Evolutionary conservation across 257 asterid species (phyloP), one percentile per base, ranked within the genome.

Genomic region (Avicennia marina): DNA sequence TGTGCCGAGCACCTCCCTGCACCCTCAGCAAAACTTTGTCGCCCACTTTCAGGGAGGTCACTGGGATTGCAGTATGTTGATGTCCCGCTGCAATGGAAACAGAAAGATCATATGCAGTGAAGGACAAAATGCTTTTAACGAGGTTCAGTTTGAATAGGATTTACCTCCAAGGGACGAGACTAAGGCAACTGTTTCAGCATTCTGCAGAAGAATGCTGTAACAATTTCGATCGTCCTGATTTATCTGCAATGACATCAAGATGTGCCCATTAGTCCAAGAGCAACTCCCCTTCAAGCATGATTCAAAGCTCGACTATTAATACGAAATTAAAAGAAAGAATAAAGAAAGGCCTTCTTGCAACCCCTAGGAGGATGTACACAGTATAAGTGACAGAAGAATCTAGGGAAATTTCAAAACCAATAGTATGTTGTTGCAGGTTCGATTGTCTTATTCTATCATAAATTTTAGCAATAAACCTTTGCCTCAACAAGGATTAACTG

Each of bases 1-100:
- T 80, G 68, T 90, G 97, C 12, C 95, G 83, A 56, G 94, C 95
- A 1, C 89, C 96, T 39, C 96, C 95, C 17, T 84, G 95, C 12
- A 77, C 57, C 58, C 91, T 74, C 54, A 86, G 49, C 80, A 83
- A 57, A 49, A 89, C 56, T 43, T 79, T 86, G n/a, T 86, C 87
- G 4, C 95, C 94, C 63, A 72, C 56, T 71, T 83, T 76, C 56
- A 89, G 90, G 11, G 89, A 78, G 53, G 85, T 86, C 59, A 86
- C 89, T 0, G 91, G 89, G 53, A 81, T 77, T 32, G 90, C 73
- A 36, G 65, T 68, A n/a, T 16, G 65, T 55, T 61, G 60, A 56
- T 31, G 60, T 20, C 75, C 87, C 11, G 25, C 75, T 53, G 76
- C 20, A 6, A 43, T 7, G 19, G 13, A 16, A 16, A 43, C 7